phyloP scores from a whole-genome alignment of 768 basidiomycete species.

The Auricularia sp. region DNA sequence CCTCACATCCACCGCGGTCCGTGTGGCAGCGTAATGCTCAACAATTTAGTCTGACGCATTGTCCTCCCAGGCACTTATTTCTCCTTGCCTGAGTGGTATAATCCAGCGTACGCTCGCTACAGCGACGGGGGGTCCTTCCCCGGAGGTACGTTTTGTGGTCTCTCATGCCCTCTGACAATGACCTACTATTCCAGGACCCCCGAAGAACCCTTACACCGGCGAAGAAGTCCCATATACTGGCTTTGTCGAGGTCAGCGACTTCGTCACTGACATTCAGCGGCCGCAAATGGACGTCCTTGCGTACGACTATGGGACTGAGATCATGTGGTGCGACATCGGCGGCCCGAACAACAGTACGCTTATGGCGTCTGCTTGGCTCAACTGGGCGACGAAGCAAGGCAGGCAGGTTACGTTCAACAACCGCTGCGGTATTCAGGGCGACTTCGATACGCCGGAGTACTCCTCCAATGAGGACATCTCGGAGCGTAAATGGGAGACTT shows the following conservation, averaged over 20 bases:
- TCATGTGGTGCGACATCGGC: conserved; percentile 51
- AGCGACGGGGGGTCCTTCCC: not conserved
- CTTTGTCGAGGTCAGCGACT: conserved; percentile 36
- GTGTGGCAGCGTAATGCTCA: not conserved
- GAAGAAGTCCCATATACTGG: conserved; percentile 41
- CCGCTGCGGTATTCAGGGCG: conserved; percentile 10
- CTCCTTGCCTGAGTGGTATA: conserved; percentile 44
- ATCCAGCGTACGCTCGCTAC: not conserved
- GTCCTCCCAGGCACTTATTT: conserved; percentile 34
- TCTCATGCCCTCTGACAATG: not conserved
- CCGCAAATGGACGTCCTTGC: conserved; percentile 43
- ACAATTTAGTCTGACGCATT: not conserved
- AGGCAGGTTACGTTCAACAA: conserved; percentile 12
- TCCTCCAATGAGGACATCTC: conserved; percentile 36
- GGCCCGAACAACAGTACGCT: conserved; percentile 8
- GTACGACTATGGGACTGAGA: conserved; percentile 37
- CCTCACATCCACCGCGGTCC: conserved; percentile 36
- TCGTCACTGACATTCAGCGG: conserved; percentile 38
- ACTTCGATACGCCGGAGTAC: conserved; percentile 13
- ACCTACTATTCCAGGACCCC: not conserved
- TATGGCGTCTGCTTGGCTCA: conserved; percentile 11
- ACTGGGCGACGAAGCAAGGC: conserved; percentile 10
- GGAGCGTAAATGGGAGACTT: conserved; percentile 44
- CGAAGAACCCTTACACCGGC: conserved; percentile 36
- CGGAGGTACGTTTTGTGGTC: not conserved